phyloP scores from a whole-genome alignment of 495 filamentous ascomycete genomes.

The Penicillium crystallinum region DNA sequence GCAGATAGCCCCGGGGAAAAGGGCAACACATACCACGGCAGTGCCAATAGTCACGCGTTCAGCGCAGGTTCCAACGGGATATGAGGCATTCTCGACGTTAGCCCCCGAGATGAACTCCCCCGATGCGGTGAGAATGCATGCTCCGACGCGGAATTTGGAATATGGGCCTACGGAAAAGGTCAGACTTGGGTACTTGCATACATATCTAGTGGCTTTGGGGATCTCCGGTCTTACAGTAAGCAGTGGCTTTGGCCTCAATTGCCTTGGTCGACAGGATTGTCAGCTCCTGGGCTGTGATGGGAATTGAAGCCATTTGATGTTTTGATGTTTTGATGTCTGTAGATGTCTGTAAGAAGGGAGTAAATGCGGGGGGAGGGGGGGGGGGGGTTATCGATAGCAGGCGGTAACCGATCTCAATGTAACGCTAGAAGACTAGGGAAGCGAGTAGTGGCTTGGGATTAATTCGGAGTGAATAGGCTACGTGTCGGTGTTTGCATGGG shows the following conservation, averaged over 20 bases:
- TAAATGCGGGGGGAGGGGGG: not conserved
- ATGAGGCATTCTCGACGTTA: constrained; percentile 92
- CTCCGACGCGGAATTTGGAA: constrained; percentile 88
- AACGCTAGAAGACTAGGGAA: no score
- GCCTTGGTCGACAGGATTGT: constrained; percentile 52
- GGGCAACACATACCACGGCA: constrained; percentile 54
- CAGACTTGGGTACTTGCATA: not conserved
- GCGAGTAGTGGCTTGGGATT: no score
- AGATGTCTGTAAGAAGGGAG: no score
- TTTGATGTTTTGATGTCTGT: no score
- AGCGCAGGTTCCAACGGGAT: constrained; percentile 91
- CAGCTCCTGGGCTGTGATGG: constrained; percentile 48
- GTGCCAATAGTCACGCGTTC: constrained; percentile 79
- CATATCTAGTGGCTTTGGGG: not conserved
- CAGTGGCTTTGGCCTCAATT: constrained; percentile 61
- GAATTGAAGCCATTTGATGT: not conserved
- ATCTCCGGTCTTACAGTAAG: constrained; percentile 69
- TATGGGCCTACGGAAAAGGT: constrained; percentile 60
- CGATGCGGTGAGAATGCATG: constrained; percentile 62
- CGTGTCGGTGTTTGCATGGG: no score
- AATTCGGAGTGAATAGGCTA: no score
- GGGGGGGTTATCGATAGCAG: not conserved
- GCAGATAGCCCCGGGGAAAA: not conserved
- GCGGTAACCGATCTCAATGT: not conserved
- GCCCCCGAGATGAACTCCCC: constrained; percentile 66